These are phyloP conservation scores for Aspergillus oerlinghausenensis DNA, from an alignment of 2,329 filamentous ascomycete species.

Conservation along the genomic window DNA sequence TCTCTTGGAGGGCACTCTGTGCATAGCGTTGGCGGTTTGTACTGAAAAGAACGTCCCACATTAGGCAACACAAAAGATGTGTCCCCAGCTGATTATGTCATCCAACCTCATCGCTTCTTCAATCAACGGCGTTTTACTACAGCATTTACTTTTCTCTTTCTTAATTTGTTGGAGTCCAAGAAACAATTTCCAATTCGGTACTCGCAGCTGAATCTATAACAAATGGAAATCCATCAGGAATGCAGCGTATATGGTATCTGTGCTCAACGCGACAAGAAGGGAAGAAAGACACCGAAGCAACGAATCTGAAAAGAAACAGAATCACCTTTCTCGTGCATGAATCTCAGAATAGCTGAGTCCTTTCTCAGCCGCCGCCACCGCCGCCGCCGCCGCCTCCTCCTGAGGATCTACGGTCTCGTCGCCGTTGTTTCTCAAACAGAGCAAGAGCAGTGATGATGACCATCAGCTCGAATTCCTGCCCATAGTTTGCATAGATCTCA, in stretches of 20 bases:
- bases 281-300: not conserved
- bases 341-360: not conserved
- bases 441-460: constrained; percentile 24
- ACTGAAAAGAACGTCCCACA: not conserved
- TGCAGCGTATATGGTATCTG: not conserved
- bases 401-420: constrained; percentile 10
- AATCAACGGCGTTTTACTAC: no score
- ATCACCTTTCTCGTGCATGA: not conserved
- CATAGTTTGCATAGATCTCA: constrained; percentile 23
- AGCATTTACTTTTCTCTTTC: not conserved
- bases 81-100: not conserved
- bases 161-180: not conserved
- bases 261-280: not conserved
- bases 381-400: constrained; percentile 12
- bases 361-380: constrained; percentile 1
- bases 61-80: not conserved
- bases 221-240: not conserved
- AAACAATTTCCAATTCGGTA: not conserved
- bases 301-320: not conserved
- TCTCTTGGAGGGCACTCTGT: constrained; percentile 3
- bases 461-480: constrained; percentile 26
- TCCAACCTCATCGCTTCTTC: not conserved
- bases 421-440: constrained; percentile 21
- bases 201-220: not conserved
- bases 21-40: not conserved